Base-by-base conservation (phyloP, 2,329 filamentous ascomycete genomes). In the Dothideomycetidae sp. region DNA sequence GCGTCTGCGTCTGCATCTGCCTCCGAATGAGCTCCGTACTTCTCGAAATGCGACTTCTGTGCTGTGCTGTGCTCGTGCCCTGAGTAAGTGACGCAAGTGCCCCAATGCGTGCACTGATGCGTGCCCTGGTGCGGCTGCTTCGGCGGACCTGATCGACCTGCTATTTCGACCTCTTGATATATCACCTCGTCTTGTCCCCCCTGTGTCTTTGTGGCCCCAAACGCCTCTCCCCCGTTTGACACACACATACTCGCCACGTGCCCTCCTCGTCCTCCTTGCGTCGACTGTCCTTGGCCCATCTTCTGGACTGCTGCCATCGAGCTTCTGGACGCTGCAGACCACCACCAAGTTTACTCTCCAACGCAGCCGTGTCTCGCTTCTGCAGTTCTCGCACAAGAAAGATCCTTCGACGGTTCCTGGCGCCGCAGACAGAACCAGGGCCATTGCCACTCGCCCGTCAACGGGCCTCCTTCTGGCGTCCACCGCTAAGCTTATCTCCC, bases 401-500 rank as follows among this genome's bases (percentile, higher is more conserved):
- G n/a, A 26, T 26, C n/a, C n/a, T 26, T 26, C 21, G n/a, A 26
- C 21, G 21, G 21, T n/a, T 26, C n/a, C n/a, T n/a, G n/a, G n/a
- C n/a, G n/a, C n/a, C n/a, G 21, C 21, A 26, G 21, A 26, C n/a
- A 26, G 21, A 26, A 26, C n/a, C 21, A 26, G 21, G 21, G 21
- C 35, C 30, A 37, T 29, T n/a, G 35, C 35, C 21, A 26, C 21
- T 7, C 21, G n/a, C 21, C n/a, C n/a, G n/a, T 26, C 21, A 26
- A 26, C 21, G n/a, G 21, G 7, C 21, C n/a, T 26, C n/a, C n/a
- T n/a, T n/a, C n/a, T n/a, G n/a, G n/a, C n/a, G n/a, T n/a, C n/a
- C n/a, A n/a, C n/a, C 21, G 21, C 21, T 26, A 38, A 38, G 36
- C 36, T 33, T 33, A 11, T 26, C 17, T 21, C 36, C 15, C 16